Conservation (phyloP, 495 filamentous ascomycete genomes). For the Neurospora discreta region DNA sequence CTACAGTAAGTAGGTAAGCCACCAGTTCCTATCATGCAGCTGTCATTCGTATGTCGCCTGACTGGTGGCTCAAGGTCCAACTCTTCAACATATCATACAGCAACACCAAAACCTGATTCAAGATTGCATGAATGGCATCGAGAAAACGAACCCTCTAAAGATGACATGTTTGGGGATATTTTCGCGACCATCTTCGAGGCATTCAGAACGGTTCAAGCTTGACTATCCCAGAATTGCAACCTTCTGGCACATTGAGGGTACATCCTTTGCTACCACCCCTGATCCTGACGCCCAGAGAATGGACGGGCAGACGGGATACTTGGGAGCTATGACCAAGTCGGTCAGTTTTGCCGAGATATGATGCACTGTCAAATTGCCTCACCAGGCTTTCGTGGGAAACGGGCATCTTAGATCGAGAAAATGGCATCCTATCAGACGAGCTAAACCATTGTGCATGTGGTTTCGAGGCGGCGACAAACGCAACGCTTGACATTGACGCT, state of each 20-base stretch:
- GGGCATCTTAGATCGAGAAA: neutral
- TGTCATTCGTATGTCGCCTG: neutral
- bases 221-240: neutral
- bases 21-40: neutral
- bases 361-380: neutral
- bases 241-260: neutral
- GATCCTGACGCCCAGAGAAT: neutral
- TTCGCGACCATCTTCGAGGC: neutral
- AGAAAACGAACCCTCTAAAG: neutral
- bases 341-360: neutral
- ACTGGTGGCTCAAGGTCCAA: neutral
- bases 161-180: neutral
- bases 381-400: neutral
- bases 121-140: neutral
- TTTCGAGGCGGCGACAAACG: neutral
- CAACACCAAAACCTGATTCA: neutral
- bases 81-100: neutral
- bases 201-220: neutral
- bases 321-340: neutral
- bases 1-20: neutral
- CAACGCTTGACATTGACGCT: neutral
- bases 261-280: neutral
- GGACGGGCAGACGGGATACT: neutral
- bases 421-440: neutral
- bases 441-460: neutral